Evolutionary conservation across 1,284 basidiomycete genomes (phyloP).

Genomic region (Ustilago trichophora): DNA sequence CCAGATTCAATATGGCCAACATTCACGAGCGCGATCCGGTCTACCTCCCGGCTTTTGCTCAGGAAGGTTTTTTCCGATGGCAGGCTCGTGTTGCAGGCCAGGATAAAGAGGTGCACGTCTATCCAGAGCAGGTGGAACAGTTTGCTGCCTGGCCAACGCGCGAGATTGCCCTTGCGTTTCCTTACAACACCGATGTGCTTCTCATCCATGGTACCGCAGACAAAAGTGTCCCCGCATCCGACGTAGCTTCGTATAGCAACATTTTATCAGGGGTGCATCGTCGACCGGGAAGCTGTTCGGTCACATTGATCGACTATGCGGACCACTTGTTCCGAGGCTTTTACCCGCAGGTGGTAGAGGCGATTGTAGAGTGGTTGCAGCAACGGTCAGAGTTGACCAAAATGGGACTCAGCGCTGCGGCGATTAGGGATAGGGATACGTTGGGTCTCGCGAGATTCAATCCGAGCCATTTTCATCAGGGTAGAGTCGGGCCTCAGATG

Average conservation of each 20-base stretch:
- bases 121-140: conserved; percentile 45
- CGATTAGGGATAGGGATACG: conserved; percentile 26
- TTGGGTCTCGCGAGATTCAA: conserved; percentile 29
- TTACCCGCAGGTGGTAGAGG: conserved; percentile 51
- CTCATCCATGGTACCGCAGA: conserved; percentile 53
- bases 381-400: conserved; percentile 27
- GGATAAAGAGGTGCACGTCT: conserved; percentile 40
- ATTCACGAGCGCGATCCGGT: conserved; percentile 46
- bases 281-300: conserved; percentile 29
- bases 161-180: conserved; percentile 35
- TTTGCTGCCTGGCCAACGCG: conserved; percentile 48
- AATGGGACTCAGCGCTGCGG: conserved; percentile 32
- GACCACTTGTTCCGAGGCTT: conserved; percentile 52
- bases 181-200: conserved; percentile 48
- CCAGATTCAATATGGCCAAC: conserved; percentile 51
- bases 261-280: conserved; percentile 23
- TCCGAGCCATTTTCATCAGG: conserved; percentile 10
- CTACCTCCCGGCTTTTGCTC: conserved; percentile 39
- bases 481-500: conserved; percentile 1
- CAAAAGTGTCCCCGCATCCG: conserved; percentile 47
- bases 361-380: conserved; percentile 43
- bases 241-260: conserved; percentile 45
- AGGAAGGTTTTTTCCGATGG: conserved; percentile 51
- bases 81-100: conserved; percentile 51
- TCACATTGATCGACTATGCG: conserved; percentile 51